phyloP scores from a whole-genome alignment of 176 grass and related monocot species.

The Phoenix roebelenii region DNA sequence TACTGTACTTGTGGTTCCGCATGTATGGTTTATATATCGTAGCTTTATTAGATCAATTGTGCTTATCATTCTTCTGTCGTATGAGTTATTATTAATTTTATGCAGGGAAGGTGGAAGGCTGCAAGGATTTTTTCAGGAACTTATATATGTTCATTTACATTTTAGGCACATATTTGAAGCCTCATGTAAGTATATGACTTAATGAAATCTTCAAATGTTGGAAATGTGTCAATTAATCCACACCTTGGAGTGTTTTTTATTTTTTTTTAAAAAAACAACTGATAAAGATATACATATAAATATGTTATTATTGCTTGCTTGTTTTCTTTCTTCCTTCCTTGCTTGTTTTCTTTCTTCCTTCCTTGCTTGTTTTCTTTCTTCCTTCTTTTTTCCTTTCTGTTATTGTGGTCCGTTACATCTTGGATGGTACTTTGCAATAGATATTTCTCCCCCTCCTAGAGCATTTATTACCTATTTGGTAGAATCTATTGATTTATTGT shows the following conservation, averaged over 20 bases:
- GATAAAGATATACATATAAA: too few relatives aligned
- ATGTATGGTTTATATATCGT: constrained; percentile 3
- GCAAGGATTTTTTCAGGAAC: constrained; percentile 91
- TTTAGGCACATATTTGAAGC: constrained; percentile 90
- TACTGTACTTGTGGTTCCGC: too few relatives aligned
- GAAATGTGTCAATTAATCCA: neutral
- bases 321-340: too few relatives aligned
- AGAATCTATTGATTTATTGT: too few relatives aligned
- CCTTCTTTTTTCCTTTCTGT: too few relatives aligned
- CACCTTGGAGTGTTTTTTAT: neutral
- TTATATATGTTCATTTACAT: constrained; percentile 82
- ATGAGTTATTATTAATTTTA: neutral
- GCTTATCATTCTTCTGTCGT: neutral
- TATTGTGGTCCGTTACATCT: too few relatives aligned
- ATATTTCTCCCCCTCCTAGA: too few relatives aligned
- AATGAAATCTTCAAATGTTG: neutral
- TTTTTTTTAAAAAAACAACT: neutral
- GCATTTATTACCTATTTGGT: too few relatives aligned
- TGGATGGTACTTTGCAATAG: too few relatives aligned
- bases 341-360: too few relatives aligned
- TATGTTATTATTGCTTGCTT: too few relatives aligned
- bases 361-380: too few relatives aligned
- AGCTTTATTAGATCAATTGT: neutral
- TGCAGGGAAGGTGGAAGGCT: constrained; percentile 62
- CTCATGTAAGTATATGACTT: constrained; percentile 58